A percentile compares a stretch with the other conserved stretches of the same genome.
These are phyloP conservation scores for Nakazawaea anatomiae DNA, from an alignment of 805 yeast genomes.

Conservation along the genomic window DNA sequence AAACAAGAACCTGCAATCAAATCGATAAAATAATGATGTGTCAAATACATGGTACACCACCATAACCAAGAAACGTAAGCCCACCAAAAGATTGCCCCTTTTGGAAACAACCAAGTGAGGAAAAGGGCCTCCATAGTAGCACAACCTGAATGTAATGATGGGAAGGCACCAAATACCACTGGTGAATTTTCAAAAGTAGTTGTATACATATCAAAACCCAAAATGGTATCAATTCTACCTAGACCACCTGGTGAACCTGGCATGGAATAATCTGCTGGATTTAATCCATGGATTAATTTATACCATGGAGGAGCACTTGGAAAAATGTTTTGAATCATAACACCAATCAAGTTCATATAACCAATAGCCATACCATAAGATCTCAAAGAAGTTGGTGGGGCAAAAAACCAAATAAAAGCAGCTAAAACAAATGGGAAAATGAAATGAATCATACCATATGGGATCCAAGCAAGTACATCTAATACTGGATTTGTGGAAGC, in stretches of 20 bases:
- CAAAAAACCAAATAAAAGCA: conserved; percentile 70
- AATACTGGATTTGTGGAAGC: conserved; percentile 56
- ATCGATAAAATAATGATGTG: conserved; percentile 94
- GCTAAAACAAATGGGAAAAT: conserved; percentile 89
- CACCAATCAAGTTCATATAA: conserved; percentile 86
- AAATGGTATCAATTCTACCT: conserved; percentile 72
- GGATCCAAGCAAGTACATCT: conserved; percentile 91
- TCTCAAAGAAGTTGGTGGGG: conserved; percentile 82
- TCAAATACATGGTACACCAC: conserved; percentile 98
- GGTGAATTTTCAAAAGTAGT: conserved; percentile 81
- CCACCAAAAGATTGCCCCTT: conserved; percentile 55
- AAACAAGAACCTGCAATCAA: conserved; percentile 91
- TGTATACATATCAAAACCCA: conserved; percentile 81
- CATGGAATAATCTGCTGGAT: conserved; percentile 89
- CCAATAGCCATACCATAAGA: conserved; percentile 92
- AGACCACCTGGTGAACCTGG: conserved; percentile 94
- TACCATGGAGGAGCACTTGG: conserved; percentile 99
- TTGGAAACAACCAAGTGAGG: conserved; percentile 78
- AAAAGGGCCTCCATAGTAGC: conserved; percentile 92
- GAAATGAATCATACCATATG: conserved; percentile 89
- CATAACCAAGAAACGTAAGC: conserved; percentile 88
- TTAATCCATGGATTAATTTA: conserved; percentile 73
- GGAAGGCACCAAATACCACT: conserved; percentile 77
- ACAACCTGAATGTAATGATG: conserved; percentile 86
- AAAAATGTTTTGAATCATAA: conserved; percentile 70